These are phyloP conservation scores for Oryza australiensis DNA, from an alignment of 176 grass and related monocot species.

Conservation along the genomic window DNA sequence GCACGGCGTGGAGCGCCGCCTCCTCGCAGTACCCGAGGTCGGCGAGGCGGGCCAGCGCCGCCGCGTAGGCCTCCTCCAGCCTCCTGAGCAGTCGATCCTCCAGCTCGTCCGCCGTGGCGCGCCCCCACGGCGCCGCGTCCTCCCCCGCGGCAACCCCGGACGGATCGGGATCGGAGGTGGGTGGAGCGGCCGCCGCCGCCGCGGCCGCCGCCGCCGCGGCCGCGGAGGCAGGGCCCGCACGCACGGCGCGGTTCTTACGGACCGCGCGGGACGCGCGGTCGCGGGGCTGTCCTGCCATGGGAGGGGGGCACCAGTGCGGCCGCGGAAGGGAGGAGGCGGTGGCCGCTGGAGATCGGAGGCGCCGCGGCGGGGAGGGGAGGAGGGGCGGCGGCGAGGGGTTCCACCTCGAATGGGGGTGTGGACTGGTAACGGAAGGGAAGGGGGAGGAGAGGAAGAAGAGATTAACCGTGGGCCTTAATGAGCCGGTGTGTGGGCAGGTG, in stretches of 20 bases:
- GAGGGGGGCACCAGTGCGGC: not conserved
- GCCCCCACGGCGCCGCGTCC: constrained; percentile 47
- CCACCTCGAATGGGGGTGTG: constrained; percentile 38
- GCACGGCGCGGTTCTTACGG: constrained; percentile 34
- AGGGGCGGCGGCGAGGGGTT: constrained; percentile 26
- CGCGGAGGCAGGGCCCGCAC: constrained; percentile 16
- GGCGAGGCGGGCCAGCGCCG: constrained; percentile 61
- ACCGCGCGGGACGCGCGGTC: constrained; percentile 31
- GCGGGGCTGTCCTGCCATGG: constrained; percentile 48
- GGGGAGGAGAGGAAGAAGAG: constrained; percentile 28
- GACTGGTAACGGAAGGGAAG: constrained; percentile 27
- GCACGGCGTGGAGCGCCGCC: constrained; percentile 71
- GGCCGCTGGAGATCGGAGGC: constrained; percentile 36
- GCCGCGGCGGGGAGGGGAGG: not conserved
- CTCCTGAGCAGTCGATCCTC: constrained; percentile 75
- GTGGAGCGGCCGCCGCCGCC: not conserved
- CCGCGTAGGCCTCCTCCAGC: constrained; percentile 79
- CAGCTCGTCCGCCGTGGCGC: constrained; percentile 66
- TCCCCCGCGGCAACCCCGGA: constrained; percentile 15
- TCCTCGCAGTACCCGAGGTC: constrained; percentile 65
- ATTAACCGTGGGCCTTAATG: not conserved
- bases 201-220: not conserved
- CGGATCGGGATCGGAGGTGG: constrained; percentile 53
- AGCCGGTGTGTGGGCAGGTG: not conserved
- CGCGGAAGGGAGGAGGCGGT: not conserved